Conservation (phyloP, 345 rosid species). For the Corchorus capsularis region DNA sequence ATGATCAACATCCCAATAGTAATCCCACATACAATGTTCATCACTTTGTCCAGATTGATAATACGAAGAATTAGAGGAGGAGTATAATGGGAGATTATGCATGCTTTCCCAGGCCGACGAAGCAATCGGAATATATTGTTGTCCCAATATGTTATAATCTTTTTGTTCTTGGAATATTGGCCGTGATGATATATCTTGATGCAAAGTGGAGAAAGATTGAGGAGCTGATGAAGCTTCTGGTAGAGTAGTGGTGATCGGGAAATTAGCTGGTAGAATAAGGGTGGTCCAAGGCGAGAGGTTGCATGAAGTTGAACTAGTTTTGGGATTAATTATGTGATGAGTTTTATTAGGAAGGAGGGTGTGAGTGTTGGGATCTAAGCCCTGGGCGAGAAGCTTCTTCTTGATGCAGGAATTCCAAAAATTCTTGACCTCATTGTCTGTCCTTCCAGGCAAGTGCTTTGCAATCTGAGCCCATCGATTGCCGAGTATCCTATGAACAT, state of each 20-base stretch:
- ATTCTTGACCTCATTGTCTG: conserved; percentile 68
- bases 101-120: too few relatives aligned
- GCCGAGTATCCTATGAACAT: conserved; percentile 54
- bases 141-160: too few relatives aligned
- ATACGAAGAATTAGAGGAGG: too few relatives aligned
- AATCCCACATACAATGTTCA: too few relatives aligned
- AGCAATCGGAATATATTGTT: too few relatives aligned
- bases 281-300: not conserved
- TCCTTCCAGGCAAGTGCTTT: conserved; percentile 67
- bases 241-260: not conserved
- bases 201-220: not conserved
- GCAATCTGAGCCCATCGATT: conserved; percentile 74
- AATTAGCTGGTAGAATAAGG: conserved; percentile 13
- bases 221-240: not conserved
- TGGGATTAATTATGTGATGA: not conserved
- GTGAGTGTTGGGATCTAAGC: conserved; percentile 61
- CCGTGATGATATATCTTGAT: not conserved
- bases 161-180: not conserved
- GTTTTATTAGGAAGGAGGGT: conserved; percentile 30
- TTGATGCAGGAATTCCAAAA: conserved; percentile 67
- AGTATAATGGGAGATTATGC: too few relatives aligned
- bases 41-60: too few relatives aligned
- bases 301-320: not conserved
- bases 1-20: too few relatives aligned
- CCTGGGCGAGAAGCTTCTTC: conserved; percentile 64